Evolutionary conservation across 1,139 yeast species (phyloP), one percentile per base, ranked within the genome.

Genomic region (Scheffersomyces segobiensis): DNA sequence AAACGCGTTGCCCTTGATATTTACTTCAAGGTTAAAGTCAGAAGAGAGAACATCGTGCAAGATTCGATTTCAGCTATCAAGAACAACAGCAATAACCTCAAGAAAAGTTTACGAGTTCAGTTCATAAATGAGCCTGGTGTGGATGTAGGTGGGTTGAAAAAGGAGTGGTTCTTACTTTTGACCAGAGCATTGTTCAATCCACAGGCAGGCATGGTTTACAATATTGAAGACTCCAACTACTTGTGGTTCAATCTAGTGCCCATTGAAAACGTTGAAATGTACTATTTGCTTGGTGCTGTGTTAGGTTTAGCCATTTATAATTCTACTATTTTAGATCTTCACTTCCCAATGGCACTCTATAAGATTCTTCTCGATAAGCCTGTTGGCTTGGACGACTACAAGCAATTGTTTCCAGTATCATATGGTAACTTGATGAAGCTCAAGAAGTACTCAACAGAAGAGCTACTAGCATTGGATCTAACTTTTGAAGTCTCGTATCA

Each of bases 61-160:
- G 99, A 95, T 71, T 91, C 98, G 0, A 74, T 95, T 47, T 76
- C 80, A n/a, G 80, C 86, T 58, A 86, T 93, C 49, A 84, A 85
- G 57, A 85, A 87, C 65, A 59, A 53, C 54, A 85, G 83, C 52
- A 72, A 74, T 14, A 92, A 91, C 65, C 77, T 93, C 60, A 87
- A 89, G 67, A 93, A 93, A 69, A 84, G 92, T 2, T 73, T 93
- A 39, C 81, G 86, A 62, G 89, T 95, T 14, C 93, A 90, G 65
- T 95, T 95, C 71, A 72, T 88, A 3, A 87, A 87, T 57, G 98
- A 95, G 67, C 96, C 95, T 0, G 98, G 98, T 0, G 82, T 93
- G 22, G 99, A 95, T 76, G 98, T 93, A 0, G 99, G 98, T 1
- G 99, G 99, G 0, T 78, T 93, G 60, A 85, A 88, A 63, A 93